phyloP scores from a whole-genome alignment of 108 stramenopile genomes.

The Aurantiochytrium sp. region DNA sequence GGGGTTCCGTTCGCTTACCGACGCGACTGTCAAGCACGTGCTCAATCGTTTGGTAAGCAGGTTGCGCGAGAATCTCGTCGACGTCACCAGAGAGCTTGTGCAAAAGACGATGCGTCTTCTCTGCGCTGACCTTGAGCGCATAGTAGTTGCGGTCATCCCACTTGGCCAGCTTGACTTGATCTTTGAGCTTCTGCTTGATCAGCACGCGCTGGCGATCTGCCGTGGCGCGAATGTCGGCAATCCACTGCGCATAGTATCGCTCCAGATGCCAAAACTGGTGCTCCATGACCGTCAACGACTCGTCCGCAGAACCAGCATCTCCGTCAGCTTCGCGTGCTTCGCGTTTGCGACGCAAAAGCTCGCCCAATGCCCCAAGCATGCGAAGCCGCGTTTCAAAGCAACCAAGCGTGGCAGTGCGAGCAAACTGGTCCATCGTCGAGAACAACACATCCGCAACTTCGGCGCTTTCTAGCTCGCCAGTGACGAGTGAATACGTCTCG shows the following conservation, averaged over 20 bases:
- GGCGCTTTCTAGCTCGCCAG: neutral
- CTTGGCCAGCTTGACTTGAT: slow-evolving; percentile 86
- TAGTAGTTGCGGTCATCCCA: slow-evolving; percentile 98
- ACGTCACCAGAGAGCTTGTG: slow-evolving; percentile 69
- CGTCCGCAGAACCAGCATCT: neutral
- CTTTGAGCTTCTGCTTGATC: slow-evolving; percentile 72
- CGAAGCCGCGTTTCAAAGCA: slow-evolving; percentile 38
- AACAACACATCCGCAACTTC: slow-evolving; percentile 20
- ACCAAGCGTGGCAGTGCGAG: slow-evolving; percentile 31
- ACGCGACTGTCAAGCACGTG: slow-evolving; percentile 55
- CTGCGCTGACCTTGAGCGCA: slow-evolving; percentile 77
- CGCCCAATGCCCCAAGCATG: slow-evolving; percentile 26
- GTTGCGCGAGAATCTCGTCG: slow-evolving; percentile 63
- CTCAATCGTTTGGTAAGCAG: slow-evolving; percentile 60
- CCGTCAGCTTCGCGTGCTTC: neutral
- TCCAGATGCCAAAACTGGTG: neutral
- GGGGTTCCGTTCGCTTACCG: slow-evolving; percentile 14
- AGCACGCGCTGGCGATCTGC: slow-evolving; percentile 26
- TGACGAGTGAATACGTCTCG: slow-evolving; percentile 17
- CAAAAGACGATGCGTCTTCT: slow-evolving; percentile 77
- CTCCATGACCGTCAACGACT: neutral
- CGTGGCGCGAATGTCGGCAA: neutral
- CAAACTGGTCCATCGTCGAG: slow-evolving; percentile 36
- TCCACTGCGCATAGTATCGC: neutral
- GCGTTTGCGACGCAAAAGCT: neutral